Percentiles rank a stretch among this genome's conserved stretches.
phyloP scores from a whole-genome alignment of 169 alveolate genomes.

The Cryptosporidium muris region DNA sequence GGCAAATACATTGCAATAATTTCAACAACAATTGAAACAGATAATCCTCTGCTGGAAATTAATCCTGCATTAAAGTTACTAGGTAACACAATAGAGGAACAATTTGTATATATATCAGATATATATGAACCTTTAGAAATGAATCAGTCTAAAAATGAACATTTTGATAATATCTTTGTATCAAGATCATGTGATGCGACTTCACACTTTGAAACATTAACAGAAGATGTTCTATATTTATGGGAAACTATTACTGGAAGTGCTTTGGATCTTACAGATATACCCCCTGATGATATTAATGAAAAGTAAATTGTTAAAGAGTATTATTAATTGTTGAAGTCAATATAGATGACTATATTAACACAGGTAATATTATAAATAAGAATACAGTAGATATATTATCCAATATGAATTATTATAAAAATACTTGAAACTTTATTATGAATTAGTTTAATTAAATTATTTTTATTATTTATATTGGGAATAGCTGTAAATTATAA shows the following conservation, averaged over 20 bases:
- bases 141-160: conserved; percentile 78
- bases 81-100: conserved; percentile 90
- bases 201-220: conserved; percentile 97
- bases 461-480: neutral
- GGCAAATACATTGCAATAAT: conserved; percentile 94
- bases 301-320: neutral
- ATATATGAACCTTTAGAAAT: conserved; percentile 87
- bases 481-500: neutral
- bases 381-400: neutral
- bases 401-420: neutral
- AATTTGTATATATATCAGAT: conserved; percentile 88
- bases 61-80: conserved; percentile 93
- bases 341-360: neutral
- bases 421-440: neutral
- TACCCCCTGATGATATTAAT: conserved; percentile 24
- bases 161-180: conserved; percentile 86
- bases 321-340: too few species aligned
- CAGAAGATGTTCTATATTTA: conserved; percentile 89
- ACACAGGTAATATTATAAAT: neutral
- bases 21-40: conserved; percentile 96
- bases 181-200: conserved; percentile 95
- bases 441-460: neutral
- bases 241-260: conserved; percentile 79
- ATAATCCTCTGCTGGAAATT: conserved; percentile 89
- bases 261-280: conserved; percentile 73